Conservation (phyloP, 1,284 basidiomycete genomes). For the Trametes hirsuta region DNA sequence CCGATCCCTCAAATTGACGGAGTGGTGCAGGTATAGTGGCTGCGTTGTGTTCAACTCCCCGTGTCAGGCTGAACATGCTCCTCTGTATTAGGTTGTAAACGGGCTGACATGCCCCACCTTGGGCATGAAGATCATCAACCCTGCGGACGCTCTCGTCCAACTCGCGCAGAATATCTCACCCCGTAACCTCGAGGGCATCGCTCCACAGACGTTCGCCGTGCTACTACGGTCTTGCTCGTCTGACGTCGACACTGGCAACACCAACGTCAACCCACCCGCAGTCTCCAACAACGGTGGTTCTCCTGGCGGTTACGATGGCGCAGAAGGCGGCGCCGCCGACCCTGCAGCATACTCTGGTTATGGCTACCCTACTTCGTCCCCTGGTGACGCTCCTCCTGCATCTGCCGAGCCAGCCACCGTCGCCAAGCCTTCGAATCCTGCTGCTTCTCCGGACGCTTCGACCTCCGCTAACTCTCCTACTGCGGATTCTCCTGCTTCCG, state of each 20-base stretch:
- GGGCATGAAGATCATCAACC: neutral
- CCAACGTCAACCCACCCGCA: conserved; percentile 2
- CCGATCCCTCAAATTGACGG: neutral
- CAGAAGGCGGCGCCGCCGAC: neutral
- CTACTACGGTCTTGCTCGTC: neutral
- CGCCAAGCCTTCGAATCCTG: neutral
- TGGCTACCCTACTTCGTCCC: neutral
- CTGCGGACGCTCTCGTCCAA: neutral
- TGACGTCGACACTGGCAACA: neutral
- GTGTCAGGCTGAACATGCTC: neutral
- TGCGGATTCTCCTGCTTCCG: neutral
- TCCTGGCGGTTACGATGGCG: neutral
- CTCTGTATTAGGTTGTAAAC: neutral
- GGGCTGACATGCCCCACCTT: neutral
- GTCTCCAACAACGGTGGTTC: neutral
- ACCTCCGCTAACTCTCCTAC: neutral
- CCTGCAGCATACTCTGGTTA: neutral
- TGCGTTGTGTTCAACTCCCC: too few species aligned
- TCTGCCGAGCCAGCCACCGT: neutral
- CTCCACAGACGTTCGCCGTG: neutral
- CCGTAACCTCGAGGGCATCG: neutral
- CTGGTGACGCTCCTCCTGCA: neutral
- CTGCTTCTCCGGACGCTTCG: neutral
- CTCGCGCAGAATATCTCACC: neutral
- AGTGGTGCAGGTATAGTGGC: neutral